phyloP scores from a whole-genome alignment of 495 filamentous ascomycete species.

The Penicillium herquei region DNA sequence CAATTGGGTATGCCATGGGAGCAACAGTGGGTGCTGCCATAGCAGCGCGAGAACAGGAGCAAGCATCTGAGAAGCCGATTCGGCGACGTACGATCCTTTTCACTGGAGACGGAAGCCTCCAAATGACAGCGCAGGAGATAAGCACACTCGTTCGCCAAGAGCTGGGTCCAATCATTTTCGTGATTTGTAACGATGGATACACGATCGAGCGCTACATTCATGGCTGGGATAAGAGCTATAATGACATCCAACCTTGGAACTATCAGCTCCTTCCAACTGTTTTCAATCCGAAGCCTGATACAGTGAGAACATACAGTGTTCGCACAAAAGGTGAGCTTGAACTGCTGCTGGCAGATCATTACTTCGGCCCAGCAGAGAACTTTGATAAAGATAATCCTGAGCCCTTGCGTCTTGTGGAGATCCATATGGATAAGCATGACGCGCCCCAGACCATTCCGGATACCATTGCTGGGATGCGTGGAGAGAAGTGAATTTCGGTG shows the following conservation, averaged over 20 bases:
- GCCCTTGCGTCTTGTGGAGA: constrained; percentile 13
- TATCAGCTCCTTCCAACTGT: constrained; percentile 5
- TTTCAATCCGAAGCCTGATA: constrained; percentile 6
- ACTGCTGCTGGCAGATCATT: constrained; percentile 3
- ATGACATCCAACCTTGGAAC: constrained; percentile 60
- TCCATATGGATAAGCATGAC: constrained; percentile 14
- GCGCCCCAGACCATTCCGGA: constrained; percentile 1
- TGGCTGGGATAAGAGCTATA: constrained; percentile 66
- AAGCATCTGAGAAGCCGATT: constrained; percentile 32
- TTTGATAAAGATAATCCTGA: not conserved
- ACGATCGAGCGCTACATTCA: constrained; percentile 72
- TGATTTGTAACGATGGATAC: constrained; percentile 72
- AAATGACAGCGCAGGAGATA: constrained; percentile 74
- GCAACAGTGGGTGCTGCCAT: constrained; percentile 13
- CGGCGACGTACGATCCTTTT: constrained; percentile 55
- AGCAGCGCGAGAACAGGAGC: constrained; percentile 8
- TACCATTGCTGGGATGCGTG: not conserved
- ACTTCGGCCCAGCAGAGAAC: constrained; percentile 8
- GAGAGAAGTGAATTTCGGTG: not conserved
- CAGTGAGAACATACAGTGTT: constrained; percentile 6
- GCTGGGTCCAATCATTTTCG: constrained; percentile 68
- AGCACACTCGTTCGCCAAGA: constrained; percentile 68
- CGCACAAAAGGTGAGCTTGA: constrained; percentile 8
- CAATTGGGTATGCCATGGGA: constrained; percentile 13
- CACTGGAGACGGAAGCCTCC: constrained; percentile 75